Evolutionary conservation across 2,329 filamentous ascomycete genomes (phyloP), one percentile per base, ranked within the genome.

Genomic region (Trichoderma sp.): DNA sequence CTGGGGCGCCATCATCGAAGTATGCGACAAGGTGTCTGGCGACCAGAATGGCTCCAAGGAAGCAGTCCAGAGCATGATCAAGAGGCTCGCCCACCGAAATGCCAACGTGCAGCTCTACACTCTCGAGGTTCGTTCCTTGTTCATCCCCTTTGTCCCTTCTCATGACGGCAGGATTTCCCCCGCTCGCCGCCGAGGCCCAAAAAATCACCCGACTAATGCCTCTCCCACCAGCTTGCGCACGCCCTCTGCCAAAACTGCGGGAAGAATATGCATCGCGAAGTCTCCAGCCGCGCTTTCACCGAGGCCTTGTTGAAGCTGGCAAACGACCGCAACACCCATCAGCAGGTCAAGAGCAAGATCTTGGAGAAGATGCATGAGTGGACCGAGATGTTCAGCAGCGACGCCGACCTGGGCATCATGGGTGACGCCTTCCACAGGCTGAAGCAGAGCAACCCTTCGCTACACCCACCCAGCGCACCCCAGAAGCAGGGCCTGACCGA

Each of bases 71-170:
- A 92, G 93, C 79, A 88, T 98, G 85, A 97, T 98, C 83, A 97
- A 95, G 85, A 88, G 95, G 55, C 87, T 98, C 70, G 94, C 94
- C 71, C 94, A 98, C 82, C 91, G 95, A 76, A 98, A 98, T 82
- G 95, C 95, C 74, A 97, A 98, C 81, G 95, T 98, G 30, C 95
- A 98, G 83, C 89, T 98, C 23, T 98, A 98, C 82, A 97, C 95
- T 13, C 90, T 98, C 73, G 94, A 97, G 87, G 91, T 93, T 78
- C 58, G 83, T 77, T 77, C 6, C 20, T 17, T n/a, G 7, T 34
- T 63, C 36, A 59, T 43, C 20, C 64, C 12, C 20, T 12, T 61
- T 47, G 6, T 17, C 2, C 17, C 11, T n/a, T 47, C 17, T 47
- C 13, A 12, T 47, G 34, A 9, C 26, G n/a, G 23, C 65, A 34